phyloP scores from a whole-genome alignment of 768 basidiomycete genomes.

The Panaeolus papilionaceus region DNA sequence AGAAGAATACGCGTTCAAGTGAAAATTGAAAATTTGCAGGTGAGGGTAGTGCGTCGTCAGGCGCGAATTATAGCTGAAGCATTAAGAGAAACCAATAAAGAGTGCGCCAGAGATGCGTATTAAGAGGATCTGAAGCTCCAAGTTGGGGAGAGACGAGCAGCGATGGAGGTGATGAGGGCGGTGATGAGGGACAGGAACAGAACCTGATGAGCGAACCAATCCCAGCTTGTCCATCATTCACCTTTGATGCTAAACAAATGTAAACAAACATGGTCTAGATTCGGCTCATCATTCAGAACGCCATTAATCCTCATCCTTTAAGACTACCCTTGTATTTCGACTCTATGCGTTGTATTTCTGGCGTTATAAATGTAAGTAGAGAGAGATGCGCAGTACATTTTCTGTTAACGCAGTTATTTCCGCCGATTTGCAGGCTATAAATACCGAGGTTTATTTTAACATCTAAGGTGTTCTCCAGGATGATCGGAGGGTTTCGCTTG shows the following conservation, averaged over 20 bases:
- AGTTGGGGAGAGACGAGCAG: background rate
- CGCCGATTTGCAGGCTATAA: too few relatives aligned
- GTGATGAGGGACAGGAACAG: conserved; percentile 6
- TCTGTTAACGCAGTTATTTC: too few relatives aligned
- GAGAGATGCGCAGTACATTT: too few relatives aligned
- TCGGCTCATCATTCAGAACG: background rate
- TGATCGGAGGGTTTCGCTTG: too few relatives aligned
- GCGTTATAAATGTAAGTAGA: too few relatives aligned
- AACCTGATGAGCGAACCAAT: background rate
- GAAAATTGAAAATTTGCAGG: background rate
- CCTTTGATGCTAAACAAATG: background rate
- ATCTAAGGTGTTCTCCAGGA: too few relatives aligned
- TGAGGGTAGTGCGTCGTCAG: background rate
- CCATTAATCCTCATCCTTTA: background rate
- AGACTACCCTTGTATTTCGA: too few relatives aligned
- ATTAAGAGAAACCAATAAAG: background rate
- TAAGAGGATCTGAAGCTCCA: background rate
- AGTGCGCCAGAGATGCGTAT: background rate
- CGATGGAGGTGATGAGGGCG: conserved; percentile 1
- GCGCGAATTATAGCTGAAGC: background rate
- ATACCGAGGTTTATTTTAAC: too few relatives aligned
- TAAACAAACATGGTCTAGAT: background rate
- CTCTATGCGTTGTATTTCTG: too few relatives aligned
- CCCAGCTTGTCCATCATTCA: background rate
- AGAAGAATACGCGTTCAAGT: background rate